Percentiles rank a stretch among this genome's conserved stretches.
Conservation (phyloP, 257 asterid species). For the Solanum peruvianum region DNA sequence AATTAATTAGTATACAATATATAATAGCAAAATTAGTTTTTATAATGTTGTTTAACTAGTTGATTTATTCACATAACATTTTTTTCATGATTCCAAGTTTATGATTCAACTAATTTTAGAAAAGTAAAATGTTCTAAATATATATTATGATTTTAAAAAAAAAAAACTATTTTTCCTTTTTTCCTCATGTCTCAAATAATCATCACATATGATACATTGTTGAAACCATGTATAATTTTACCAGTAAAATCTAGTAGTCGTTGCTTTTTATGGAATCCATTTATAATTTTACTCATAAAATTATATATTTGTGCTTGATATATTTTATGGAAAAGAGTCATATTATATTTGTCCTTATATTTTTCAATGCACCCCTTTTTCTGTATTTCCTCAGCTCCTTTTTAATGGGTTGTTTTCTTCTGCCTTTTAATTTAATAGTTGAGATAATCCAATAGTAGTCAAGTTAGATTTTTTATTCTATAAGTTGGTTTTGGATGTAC, state of each 20-base stretch:
- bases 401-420: not conserved
- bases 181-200: not conserved
- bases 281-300: not conserved
- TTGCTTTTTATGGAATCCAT: not conserved
- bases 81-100: not conserved
- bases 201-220: not conserved
- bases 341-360: too few relatives aligned
- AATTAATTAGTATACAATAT: not conserved
- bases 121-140: not conserved
- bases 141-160: not conserved
- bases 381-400: not conserved
- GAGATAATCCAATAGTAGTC: not conserved
- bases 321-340: not conserved
- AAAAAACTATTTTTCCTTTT: not conserved
- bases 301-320: not conserved
- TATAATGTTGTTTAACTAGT: not conserved
- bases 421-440: not conserved
- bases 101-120: not conserved
- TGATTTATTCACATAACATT: not conserved
- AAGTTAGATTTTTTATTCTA: not conserved
- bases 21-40: not conserved
- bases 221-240: not conserved
- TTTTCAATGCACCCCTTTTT: not conserved
- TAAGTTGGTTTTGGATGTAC: not conserved
- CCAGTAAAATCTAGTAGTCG: not conserved